Base-by-base conservation (phyloP, 2,329 filamentous ascomycete species). In the Hymenoscyphus fructigenus region DNA sequence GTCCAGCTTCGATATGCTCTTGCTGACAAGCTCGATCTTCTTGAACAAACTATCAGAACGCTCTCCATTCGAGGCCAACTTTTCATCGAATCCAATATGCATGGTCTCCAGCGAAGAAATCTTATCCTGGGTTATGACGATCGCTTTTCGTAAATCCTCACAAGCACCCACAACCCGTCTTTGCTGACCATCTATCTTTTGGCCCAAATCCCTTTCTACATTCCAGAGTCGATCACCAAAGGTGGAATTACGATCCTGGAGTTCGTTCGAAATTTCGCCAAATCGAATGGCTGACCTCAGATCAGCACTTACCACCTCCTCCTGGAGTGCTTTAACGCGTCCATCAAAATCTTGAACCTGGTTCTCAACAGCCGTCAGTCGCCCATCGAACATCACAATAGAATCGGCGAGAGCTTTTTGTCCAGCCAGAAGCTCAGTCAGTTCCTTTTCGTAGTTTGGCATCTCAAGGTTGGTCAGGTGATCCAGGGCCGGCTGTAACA, bases 261-360 rank as follows among this genome's bases (percentile, higher is more conserved):
- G 63, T 50, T 71, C 69, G 60, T 71, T 71, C 9, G 67, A 69
- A n/a, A 71, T 59, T 32, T 71, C 69, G 10, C 69, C 69, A 53
- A 71, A 71, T 3, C 69, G 59, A 23, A 71, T 66, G 12, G 69
- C 69, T 14, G 69, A 69, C 50, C 68, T 62, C 41, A 71, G 44
- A 59, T 71, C 69, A 5, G 67, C 66, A 61, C 66, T 67, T 4
- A 66, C 66, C 14, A 69, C 62, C 47, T 65, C 59, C 14, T 66
- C 66, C 28, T 69, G 66, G 12, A 70, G 61, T 56, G 61, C 61
- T 15, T 67, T 63, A 15, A 68, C 56, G 15, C 64, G 66, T 20
- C 66, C 63, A 14, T 67, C 67, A 34, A 69, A 56, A 5, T 64
- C 63, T 12, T 70, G 62, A 3, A 71, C 44, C 23, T 61, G 47